These are phyloP conservation scores for Phyllosticta citrichinensis DNA, from an alignment of 2,329 filamentous ascomycete genomes.

Conservation along the genomic window DNA sequence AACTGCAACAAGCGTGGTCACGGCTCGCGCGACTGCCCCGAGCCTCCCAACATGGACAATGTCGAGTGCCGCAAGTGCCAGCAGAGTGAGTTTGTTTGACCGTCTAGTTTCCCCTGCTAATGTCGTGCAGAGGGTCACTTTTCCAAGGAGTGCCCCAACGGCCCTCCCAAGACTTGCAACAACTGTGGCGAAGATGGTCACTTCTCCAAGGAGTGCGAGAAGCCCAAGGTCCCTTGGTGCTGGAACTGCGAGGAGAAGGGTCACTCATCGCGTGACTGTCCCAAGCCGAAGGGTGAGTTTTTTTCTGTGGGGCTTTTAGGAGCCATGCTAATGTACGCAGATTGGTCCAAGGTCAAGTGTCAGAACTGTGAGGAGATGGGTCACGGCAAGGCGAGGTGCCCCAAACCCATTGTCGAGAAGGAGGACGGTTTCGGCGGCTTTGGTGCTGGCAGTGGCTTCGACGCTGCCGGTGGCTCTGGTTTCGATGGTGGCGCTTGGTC, in stretches of 20 bases:
- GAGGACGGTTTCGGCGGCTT: slow-evolving; percentile 1
- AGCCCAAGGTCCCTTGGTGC: slow-evolving; percentile 32
- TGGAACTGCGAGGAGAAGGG: slow-evolving; percentile 56
- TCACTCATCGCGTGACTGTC: slow-evolving; percentile 48
- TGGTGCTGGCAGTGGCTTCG: not conserved
- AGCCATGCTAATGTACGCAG: slow-evolving; percentile 14
- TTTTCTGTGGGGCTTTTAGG: not conserved
- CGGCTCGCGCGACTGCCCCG: slow-evolving; percentile 28
- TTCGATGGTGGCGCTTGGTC: not conserved
- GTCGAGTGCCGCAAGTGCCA: slow-evolving; percentile 58
- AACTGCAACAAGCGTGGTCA: slow-evolving; percentile 50
- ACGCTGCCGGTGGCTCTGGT: not conserved
- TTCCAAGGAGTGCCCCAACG: slow-evolving; percentile 22
- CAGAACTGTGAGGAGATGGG: slow-evolving; percentile 29
- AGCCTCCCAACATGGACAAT: slow-evolving; percentile 39
- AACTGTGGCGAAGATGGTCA: slow-evolving; percentile 29
- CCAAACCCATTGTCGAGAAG: slow-evolving; percentile 16
- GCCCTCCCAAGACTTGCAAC: slow-evolving; percentile 20
- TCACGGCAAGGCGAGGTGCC: slow-evolving; percentile 20
- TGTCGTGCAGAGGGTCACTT: slow-evolving; percentile 21
- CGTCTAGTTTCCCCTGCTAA: not conserved
- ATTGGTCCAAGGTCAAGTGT: slow-evolving; percentile 39
- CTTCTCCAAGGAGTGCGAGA: slow-evolving; percentile 27
- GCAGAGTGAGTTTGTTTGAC: slow-evolving; percentile 36
- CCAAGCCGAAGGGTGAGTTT: slow-evolving; percentile 37